Base-by-base conservation (phyloP, 129 eudicot genomes). In the Artemisia argyi region DNA sequence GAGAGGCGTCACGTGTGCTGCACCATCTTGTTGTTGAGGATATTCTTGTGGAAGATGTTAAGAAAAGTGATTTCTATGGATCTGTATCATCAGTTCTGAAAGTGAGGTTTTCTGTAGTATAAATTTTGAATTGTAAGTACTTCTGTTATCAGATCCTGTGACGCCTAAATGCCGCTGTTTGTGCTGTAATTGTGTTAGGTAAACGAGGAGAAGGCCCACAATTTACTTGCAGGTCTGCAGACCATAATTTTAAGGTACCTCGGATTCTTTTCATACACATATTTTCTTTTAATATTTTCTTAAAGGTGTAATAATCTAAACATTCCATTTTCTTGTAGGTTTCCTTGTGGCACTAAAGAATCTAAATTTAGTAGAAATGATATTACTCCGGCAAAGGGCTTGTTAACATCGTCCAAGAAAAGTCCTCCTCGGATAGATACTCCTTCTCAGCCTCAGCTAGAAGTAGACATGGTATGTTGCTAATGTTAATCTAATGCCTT, bases 21-120 rank as follows among this genome's bases (percentile, higher is more conserved):
- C 98, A 84, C 51, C 88, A 85, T 80, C 91, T 93, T 69, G 97
- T 93, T 53, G 81, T 70, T 20, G 97, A 85, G 84, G 92, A 93
- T 73, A 76, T 89, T 65, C 97, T 93, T 65, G 57, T 80, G 17
- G 98, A 93, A 65, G 92, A 87, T 65, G 82, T 93, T 22, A 93
- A 90, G 64, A 89, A 86, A 79, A 93, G 91, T 58, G 96, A 93
- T 80, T 49, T 76, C 17, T 93, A 82, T 73, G 98, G 98, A 82
- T 85, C 86, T 39, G 81, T 85, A 18, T 93, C 98, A 62, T 93
- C 98, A 2, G 86, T 87, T 15, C 51, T 93, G 35, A 89, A 92
- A 90, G 96, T 76, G 24, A 50, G 71, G 26, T 61, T 69, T 77
- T 28, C 30, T 28, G 30, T 28, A 28, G 30, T 28, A 4, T 28